A percentile compares a stretch with the other conserved stretches of the same genome.
Evolutionary conservation across 345 rosid genomes (phyloP).

Genomic region (Aethionema arabicum): DNA sequence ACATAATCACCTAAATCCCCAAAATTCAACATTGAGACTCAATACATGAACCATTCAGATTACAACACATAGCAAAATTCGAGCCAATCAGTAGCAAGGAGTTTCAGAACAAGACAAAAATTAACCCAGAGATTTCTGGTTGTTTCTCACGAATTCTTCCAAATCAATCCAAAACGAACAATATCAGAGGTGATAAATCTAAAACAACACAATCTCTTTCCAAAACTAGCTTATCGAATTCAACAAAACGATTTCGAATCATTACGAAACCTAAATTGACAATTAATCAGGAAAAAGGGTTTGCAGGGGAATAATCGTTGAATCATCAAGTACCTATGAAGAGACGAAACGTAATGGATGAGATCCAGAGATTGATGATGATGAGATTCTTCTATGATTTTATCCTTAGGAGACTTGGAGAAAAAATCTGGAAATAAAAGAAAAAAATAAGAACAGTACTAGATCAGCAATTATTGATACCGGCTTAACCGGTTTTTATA

Average conservation of each 20-base stretch:
- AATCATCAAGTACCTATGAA: constrained; percentile 16
- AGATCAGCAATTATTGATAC: constrained; percentile 35
- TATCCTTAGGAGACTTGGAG: constrained; percentile 17
- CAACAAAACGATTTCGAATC: constrained; percentile 6
- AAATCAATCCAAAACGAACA: not conserved
- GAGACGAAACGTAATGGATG: constrained; percentile 12
- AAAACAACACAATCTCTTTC: not conserved
- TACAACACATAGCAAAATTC: not conserved
- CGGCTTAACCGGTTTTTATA: constrained; percentile 38
- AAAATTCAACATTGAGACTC: constrained; percentile 1
- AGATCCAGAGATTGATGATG: constrained; percentile 32
- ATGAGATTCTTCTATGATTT: constrained; percentile 21
- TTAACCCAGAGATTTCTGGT: not conserved
- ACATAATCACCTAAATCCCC: not conserved
- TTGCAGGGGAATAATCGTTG: constrained; percentile 1
- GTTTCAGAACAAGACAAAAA: constrained; percentile 13
- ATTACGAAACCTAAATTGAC: not conserved
- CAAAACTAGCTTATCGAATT: constrained; percentile 8
- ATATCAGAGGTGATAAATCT: constrained; percentile 1
- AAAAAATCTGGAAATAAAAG: constrained; percentile 17
- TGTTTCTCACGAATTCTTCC: not conserved
- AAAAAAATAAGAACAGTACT: not conserved
- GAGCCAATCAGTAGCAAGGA: constrained; percentile 1
- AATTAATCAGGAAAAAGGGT: not conserved
- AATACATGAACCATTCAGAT: constrained; percentile 5